phyloP scores from a whole-genome alignment of 2,329 filamentous ascomycete species.

The Thelonectria rubi region DNA sequence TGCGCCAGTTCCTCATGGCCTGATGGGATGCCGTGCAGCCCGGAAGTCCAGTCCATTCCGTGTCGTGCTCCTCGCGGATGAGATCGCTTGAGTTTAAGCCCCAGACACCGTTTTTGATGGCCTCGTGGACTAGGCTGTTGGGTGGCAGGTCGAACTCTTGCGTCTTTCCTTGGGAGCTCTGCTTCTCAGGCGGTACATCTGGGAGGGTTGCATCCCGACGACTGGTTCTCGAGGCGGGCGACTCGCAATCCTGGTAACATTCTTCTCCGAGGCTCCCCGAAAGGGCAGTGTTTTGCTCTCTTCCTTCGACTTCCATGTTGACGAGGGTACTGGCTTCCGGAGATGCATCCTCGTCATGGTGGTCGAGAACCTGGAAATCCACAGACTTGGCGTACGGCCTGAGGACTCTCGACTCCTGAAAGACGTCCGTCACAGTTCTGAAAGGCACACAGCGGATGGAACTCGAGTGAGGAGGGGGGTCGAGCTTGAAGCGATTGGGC shows the following conservation, averaged over 20 bases:
- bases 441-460: conserved; percentile 1
- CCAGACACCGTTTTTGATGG: conserved; percentile 15
- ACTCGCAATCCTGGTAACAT: neutral
- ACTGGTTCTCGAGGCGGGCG: neutral
- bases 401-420: neutral
- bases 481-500: neutral
- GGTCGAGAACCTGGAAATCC: neutral
- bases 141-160: neutral
- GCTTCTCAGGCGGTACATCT: neutral
- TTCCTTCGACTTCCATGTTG: neutral
- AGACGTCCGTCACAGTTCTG: conserved; percentile 17
- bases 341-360: neutral
- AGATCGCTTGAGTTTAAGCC: conserved; percentile 17
- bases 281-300: neutral
- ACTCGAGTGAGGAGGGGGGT: neutral
- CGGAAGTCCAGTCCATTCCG: neutral
- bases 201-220: neutral
- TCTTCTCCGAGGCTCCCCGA: neutral
- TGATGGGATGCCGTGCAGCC: conserved; percentile 16
- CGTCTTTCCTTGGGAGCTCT: neutral
- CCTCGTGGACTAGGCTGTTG: conserved; percentile 20
- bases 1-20: conserved; percentile 29
- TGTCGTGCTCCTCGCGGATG: conserved; percentile 14
- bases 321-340: neutral
- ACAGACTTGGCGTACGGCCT: conserved; percentile 6